Base-by-base conservation (phyloP, 108 stramenopile species). In the Schizochytrium sp. region DNA sequence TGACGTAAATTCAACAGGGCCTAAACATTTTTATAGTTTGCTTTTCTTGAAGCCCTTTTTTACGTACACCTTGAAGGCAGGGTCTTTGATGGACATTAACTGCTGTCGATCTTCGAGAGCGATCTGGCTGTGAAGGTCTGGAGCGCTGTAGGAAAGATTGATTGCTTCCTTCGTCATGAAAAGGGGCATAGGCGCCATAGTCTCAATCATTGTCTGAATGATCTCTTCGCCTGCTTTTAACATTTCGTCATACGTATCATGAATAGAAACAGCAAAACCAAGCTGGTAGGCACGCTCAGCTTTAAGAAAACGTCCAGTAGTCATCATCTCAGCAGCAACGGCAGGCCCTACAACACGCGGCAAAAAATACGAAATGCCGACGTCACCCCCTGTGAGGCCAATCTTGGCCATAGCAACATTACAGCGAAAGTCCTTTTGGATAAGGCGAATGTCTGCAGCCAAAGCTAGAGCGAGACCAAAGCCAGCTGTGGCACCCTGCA, bases 361-460 rank as follows among this genome's bases (percentile, higher is more conserved):
- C 59, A 60, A 60, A n/a, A 60, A 60, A 60, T 60, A 60, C 17
- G 19, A 19, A n/a, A 60, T 60, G 59, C 59, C 59, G 17, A 60
- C 59, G n/a, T 60, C 59, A 17, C 19, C 59, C 19, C 59, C 59
- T 19, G 59, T 60, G 19, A 60, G 59, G 19, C 59, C 59, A n/a
- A 60, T 60, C 59, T 60, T 60, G 59, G 59, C 59, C 59, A 60
- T 60, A 17, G 59, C 59, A 60, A 60, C 59, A n/a, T 60, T 60
- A 0, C 17, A 60, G 19, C 19, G 17, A 19, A n/a, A 17, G 0
- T n/a, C 19, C 19, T 60, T n/a, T 60, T 17, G 17, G 17, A n/a
- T 0, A 60, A 19, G n/a, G 59, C 59, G 59, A 60, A 60, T n/a
- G n/a, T 60, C 59, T 17, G 19, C 19, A 17, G 59, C 59, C 17